Base-by-base conservation (phyloP, 2,329 filamentous ascomycete species). In the Ascochyta fabae region DNA sequence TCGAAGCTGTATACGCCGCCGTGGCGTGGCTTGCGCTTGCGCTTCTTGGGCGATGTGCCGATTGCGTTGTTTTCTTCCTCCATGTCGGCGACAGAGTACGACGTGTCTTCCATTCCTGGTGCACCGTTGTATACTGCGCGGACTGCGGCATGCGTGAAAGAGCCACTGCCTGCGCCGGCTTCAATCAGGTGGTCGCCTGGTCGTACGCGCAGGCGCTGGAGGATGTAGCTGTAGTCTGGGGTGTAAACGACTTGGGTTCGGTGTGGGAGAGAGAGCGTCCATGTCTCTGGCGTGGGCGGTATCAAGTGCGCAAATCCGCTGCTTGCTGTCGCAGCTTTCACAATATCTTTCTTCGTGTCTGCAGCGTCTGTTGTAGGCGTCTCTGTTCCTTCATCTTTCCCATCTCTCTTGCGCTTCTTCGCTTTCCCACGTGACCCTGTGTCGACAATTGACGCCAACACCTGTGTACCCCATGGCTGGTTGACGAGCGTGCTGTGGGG, bases 401-500 rank as follows among this genome's bases (percentile, higher is more conserved):
- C 74, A 19, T 77, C 78, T 46, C 77, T 71, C 67, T 81, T 82
- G 50, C 84, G 81, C 75, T 81, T 79, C 67, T 70, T 71, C 7
- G 64, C 66, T 47, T 89, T 84, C 31, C 92, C 92, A 66, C 92
- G 83, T n/a, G 92, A 95, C 12, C 93, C 92, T 0, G 93, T 97
- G 69, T 97, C 91, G 53, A 97, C 92, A 29, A 88, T 86, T 1
- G 92, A 96, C 7, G 95, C 95, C 42, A 91, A 84, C 22, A 98
- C 88, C 73, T 98, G 95, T 6, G 90, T 92, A 26, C 95, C 95
- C 94, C 94, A 98, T 38, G 91, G 89, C 49, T 92, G 81, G 5
- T 86, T 82, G 51, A 96, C 70, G 24, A 83, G 74, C 0, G 79
- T 81, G 59, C 72, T 79, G 64, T 83, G 81, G 3, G 81, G 81